Conservation (phyloP, 2,329 filamentous ascomycete genomes). For the Calonectria fujianensis region DNA sequence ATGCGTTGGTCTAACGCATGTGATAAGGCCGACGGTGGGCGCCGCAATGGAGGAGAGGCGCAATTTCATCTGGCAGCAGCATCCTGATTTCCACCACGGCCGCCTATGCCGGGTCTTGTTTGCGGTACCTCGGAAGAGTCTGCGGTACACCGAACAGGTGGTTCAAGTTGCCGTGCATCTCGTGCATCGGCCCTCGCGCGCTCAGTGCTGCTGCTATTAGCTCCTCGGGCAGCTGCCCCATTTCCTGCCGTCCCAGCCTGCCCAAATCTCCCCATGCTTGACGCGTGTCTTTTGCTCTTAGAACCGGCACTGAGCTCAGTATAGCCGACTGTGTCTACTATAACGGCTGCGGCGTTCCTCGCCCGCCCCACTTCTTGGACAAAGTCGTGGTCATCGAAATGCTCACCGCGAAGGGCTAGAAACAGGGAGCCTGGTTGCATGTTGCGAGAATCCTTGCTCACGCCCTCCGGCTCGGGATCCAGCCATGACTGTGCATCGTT, state of each 20-base stretch:
- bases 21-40: too few relatives aligned
- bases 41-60: too few relatives aligned
- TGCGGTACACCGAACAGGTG: background rate
- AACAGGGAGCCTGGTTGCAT: background rate
- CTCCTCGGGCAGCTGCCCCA: background rate
- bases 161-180: background rate
- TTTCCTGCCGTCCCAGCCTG: background rate
- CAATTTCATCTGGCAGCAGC: background rate
- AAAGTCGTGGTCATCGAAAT: background rate
- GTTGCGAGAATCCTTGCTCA: background rate
- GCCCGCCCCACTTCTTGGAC: background rate
- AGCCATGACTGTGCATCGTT: background rate
- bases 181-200: background rate
- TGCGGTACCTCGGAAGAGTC: background rate
- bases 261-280: background rate
- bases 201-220: background rate
- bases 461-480: background rate
- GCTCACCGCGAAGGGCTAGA: background rate
- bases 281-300: background rate
- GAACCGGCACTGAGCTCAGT: background rate
- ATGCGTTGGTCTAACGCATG: too few relatives aligned
- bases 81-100: conserved; percentile 5
- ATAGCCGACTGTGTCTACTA: background rate
- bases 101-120: background rate
- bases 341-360: background rate